Evolutionary conservation across 2,329 filamentous ascomycete species (phyloP), one percentile per base, ranked within the genome.

Genomic region (Seiridium cupressi): DNA sequence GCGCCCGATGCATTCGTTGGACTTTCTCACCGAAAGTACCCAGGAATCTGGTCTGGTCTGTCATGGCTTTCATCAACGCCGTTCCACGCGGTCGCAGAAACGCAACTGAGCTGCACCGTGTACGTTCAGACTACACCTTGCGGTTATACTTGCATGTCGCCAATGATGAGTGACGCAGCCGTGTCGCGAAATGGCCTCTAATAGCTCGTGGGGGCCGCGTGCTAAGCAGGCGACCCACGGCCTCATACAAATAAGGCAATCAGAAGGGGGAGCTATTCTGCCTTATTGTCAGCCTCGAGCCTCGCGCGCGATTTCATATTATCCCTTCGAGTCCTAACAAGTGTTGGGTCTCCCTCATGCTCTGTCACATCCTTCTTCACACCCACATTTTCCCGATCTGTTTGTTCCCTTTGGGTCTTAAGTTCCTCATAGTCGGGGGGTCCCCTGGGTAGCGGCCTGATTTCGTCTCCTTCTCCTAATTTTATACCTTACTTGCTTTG

Each of bases 241-340:
- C n/a, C 11, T 44, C 8, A 47, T 26, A 26, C 11, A 51, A 58
- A 58, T 26, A 58, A 58, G 55, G 55, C 55, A 58, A 58, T 48
- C 26, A 36, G 35, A 5, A n/a, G 40, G 40, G 11, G 55, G 5
- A 51, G n/a, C 6, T 32, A 59, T 60, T 66, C 63, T 67, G 68
- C 66, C 69, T 67, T 40, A 49, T 64, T 57, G 69, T 69, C 66
- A 70, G 69, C 70, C 68, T 71, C 65, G 64, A 66, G 51, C 34
- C 51, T 47, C 51, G 44, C 4, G 26, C 44, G n/a, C 13, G 32
- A 11, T 44, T 47, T 38, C 32, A 36, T 53, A 44, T 35, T 36
- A 38, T 7, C n/a, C 38, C 40, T 59, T 51, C 48, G 9, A 32
- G 36, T 46, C 49, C 55, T 36, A 49, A 53, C 32, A 32, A 36